Evolutionary conservation across 23 red algal species (phyloP).

Genomic region (Pyropia haitanensis): DNA sequence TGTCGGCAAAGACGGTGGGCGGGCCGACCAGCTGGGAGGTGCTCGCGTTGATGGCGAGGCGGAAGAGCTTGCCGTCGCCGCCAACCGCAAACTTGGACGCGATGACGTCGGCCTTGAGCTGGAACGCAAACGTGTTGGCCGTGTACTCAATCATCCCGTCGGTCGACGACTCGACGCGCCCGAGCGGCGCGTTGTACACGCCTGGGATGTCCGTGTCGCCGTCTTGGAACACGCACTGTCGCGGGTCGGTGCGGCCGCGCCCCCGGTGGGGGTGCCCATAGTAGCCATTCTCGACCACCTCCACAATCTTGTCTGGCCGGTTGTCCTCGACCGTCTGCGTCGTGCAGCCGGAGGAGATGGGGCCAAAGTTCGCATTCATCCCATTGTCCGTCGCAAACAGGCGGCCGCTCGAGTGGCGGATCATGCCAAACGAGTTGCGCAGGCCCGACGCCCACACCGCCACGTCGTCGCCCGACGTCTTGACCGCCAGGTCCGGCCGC

Average conservation of each 20-base stretch:
- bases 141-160: constrained; percentile 55
- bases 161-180: constrained; percentile 47
- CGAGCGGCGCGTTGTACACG: constrained; percentile 31
- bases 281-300: constrained; percentile 25
- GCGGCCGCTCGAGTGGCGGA: constrained; percentile 21
- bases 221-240: constrained; percentile 33
- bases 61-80: constrained; percentile 31
- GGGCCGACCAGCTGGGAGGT: constrained; percentile 9
- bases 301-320: too few relatives aligned
- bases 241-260: constrained; percentile 34
- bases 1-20: constrained; percentile 16
- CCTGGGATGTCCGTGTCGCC: constrained; percentile 20
- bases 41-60: constrained; percentile 27
- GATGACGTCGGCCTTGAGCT: constrained; percentile 39
- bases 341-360: constrained; percentile 37
- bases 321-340: constrained; percentile 25
- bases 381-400: constrained; percentile 66
- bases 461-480: constrained; percentile 28
- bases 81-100: constrained; percentile 37
- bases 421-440: constrained; percentile 48
- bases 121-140: constrained; percentile 35
- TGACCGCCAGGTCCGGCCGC: constrained; percentile 12
- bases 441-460: constrained; percentile 32
- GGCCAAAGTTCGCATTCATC: constrained; percentile 49
- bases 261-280: constrained; percentile 49